phyloP scores from a whole-genome alignment of 345 rosid species.

The Eucalyptus tenuipes region DNA sequence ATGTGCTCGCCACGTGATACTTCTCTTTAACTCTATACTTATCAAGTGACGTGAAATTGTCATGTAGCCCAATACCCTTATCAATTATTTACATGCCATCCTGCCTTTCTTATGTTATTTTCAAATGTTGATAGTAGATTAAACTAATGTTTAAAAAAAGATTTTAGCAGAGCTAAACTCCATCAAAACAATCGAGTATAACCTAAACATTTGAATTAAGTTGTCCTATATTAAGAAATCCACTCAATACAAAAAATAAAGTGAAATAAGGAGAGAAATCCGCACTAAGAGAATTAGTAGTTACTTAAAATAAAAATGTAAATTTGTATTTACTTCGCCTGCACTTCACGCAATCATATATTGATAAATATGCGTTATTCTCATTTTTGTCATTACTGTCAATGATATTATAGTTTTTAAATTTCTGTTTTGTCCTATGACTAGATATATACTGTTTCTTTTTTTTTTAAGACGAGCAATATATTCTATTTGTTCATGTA shows the following conservation, averaged over 20 bases:
- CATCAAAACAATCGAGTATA: neutral
- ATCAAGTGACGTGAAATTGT: fast-evolving
- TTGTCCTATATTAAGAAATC: neutral
- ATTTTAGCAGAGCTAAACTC: neutral
- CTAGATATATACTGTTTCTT: neutral
- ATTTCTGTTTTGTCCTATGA: neutral
- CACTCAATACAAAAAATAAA: neutral
- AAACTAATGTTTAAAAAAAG: neutral
- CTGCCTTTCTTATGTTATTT: neutral
- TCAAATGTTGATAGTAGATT: neutral
- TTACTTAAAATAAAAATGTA: neutral
- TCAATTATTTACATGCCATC: neutral
- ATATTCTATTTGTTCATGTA: neutral
- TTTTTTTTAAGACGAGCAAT: neutral
- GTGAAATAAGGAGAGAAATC: neutral
- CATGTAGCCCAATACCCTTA: fast-evolving
- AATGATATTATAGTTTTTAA: too few relatives aligned
- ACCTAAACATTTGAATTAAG: neutral
- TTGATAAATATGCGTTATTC: neutral
- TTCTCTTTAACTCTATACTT: neutral
- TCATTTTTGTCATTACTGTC: neutral
- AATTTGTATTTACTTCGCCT: neutral
- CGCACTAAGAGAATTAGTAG: neutral
- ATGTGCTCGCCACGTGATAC: neutral
- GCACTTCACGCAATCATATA: neutral